phyloP scores from a whole-genome alignment of 306 rosid species.

The Ochetophila trinervis region DNA sequence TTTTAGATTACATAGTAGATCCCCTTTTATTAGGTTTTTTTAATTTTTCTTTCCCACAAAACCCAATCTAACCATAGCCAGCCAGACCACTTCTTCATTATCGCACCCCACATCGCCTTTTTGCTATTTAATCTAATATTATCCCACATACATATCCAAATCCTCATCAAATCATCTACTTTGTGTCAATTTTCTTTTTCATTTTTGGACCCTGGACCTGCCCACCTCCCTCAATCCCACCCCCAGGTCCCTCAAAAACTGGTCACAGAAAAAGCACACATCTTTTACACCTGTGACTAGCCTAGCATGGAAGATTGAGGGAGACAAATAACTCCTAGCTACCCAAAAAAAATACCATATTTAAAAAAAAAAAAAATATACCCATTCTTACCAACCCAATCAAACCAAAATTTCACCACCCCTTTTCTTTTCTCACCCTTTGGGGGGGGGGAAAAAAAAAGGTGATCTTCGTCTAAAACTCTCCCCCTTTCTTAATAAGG shows the following conservation, averaged over 20 bases:
- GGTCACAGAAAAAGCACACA: constrained; percentile 31
- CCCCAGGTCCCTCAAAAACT: constrained; percentile 22
- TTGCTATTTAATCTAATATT: not conserved
- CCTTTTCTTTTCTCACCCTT: constrained; percentile 7
- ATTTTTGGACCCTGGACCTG: constrained; percentile 60
- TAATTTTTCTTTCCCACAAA: no score
- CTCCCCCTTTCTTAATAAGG: constrained; percentile 24
- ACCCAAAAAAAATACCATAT: constrained; percentile 11
- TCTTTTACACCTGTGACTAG: constrained; percentile 16
- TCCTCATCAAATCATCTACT: not conserved
- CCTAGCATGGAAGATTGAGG: constrained; percentile 35
- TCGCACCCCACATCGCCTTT: constrained; percentile 9
- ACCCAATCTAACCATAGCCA: no score
- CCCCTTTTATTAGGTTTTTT: no score
- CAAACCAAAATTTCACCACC: constrained; percentile 17
- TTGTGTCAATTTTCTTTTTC: not conserved
- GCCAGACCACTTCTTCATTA: not conserved
- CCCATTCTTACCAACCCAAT: constrained; percentile 7
- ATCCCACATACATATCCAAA: not conserved
- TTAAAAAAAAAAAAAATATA: not conserved
- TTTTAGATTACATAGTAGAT: no score
- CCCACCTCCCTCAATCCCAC: constrained; percentile 22
- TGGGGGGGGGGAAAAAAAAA: no score
- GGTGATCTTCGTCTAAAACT: constrained; percentile 29
- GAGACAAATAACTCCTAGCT: not conserved